Evolutionary conservation across 2,329 filamentous ascomycete genomes (phyloP).

Genomic region (Trichophaea hybrida): DNA sequence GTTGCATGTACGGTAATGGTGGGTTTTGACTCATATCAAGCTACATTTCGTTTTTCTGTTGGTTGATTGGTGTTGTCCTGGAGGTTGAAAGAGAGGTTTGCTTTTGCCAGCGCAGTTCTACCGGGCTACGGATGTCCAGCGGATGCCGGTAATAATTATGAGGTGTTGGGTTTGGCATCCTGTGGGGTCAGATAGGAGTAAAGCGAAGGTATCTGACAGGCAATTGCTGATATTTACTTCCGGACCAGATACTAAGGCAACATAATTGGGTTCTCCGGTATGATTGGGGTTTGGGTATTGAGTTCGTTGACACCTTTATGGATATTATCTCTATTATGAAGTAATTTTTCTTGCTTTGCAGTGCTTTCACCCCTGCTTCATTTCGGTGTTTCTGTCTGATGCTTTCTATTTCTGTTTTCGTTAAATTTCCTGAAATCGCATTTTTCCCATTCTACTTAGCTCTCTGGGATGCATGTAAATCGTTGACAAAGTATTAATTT

Average conservation of each 20-base stretch:
- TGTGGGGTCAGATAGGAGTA: not conserved
- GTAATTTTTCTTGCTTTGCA: not conserved
- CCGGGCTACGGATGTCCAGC: not conserved
- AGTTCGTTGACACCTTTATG: not conserved
- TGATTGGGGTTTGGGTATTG: not conserved
- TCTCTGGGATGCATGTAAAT: not conserved
- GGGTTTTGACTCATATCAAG: not conserved
- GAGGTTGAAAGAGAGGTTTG: not conserved
- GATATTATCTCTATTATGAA: not conserved
- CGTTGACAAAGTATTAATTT: not conserved
- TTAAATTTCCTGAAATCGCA: slow-evolving; percentile 27
- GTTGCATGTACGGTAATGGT: slow-evolving; percentile 5
- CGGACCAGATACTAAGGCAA: not conserved
- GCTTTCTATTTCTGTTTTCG: slow-evolving; percentile 2
- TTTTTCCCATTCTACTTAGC: slow-evolving; percentile 19
- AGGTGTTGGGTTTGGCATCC: not conserved
- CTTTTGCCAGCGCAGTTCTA: not conserved
- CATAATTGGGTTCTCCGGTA: not conserved
- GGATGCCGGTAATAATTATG: not conserved
- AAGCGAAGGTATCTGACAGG: not conserved
- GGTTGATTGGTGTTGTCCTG: not conserved
- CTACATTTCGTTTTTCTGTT: slow-evolving; percentile 1
- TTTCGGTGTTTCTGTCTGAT: slow-evolving; percentile 8
- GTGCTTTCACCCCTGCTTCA: not conserved
- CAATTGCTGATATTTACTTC: not conserved